phyloP scores from a whole-genome alignment of 225 moss, liverwort and hornwort genomes.

The Marchantia polymorpha region DNA sequence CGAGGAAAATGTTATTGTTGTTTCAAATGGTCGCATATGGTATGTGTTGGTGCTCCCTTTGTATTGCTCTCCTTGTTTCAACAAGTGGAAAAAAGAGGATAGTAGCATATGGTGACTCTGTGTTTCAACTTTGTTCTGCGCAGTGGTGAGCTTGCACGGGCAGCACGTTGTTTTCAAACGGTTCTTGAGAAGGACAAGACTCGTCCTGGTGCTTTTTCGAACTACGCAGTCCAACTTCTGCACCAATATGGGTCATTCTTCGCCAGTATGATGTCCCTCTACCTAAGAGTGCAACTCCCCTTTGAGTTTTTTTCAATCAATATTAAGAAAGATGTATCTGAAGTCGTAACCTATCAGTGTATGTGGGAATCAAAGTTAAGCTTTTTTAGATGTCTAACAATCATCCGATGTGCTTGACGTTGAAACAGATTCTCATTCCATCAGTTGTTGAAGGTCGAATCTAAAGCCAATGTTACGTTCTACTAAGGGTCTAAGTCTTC shows the following conservation, averaged over 20 bases:
- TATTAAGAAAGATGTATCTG: no score
- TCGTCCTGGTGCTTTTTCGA: conserved; percentile 56
- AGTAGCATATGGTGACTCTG: not conserved
- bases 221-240: conserved; percentile 52
- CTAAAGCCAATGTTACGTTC: not conserved
- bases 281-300: not conserved
- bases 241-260: conserved; percentile 54
- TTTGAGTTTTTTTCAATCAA: no score
- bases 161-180: conserved; percentile 50
- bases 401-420: not conserved
- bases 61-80: not conserved
- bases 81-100: not conserved
- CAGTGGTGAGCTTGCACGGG: conserved; percentile 52
- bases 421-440: not conserved
- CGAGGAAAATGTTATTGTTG: not conserved
- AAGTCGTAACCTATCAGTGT: not conserved
- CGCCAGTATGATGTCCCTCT: conserved; percentile 32
- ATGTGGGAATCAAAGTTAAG: no score
- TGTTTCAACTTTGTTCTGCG: not conserved
- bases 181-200: conserved; percentile 52
- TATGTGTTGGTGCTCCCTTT: not conserved
- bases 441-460: not conserved
- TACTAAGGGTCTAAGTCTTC: not conserved
- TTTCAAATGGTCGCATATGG: not conserved
- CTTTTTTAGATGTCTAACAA: not conserved